phyloP scores from a whole-genome alignment of 1,284 basidiomycete genomes.

The Pseudozyma hubeiensis region DNA sequence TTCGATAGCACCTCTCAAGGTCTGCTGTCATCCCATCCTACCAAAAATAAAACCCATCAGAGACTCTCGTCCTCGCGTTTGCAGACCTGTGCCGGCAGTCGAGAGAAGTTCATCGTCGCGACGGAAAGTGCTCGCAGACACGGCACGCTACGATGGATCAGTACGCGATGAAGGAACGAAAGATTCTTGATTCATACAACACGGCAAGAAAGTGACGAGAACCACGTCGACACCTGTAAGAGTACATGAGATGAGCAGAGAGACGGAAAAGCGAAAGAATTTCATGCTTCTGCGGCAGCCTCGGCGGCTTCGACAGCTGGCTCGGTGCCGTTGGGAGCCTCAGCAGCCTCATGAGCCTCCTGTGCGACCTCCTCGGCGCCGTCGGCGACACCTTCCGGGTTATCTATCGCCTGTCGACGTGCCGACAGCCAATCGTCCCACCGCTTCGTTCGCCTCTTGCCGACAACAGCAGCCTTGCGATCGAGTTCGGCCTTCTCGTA shows the following conservation, averaged over 20 bases:
- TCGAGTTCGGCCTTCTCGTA: conserved; percentile 35
- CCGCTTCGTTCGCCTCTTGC: conserved; percentile 31
- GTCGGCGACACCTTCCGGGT: conserved; percentile 18
- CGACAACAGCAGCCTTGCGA: conserved; percentile 28
- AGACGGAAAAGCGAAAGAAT: background rate
- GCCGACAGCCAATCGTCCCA: conserved; percentile 57
- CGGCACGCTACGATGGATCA: no score
- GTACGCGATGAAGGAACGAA: background rate
- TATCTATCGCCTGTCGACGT: conserved; percentile 52
- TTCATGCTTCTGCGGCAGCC: conserved; percentile 13
- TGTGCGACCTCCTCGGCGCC: conserved; percentile 9
- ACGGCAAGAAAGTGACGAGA: background rate
- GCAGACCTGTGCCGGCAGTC: background rate
- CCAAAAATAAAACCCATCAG: conserved; percentile 24
- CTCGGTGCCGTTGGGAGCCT: conserved; percentile 16
- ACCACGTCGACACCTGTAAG: background rate
- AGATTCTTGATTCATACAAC: conserved; percentile 7
- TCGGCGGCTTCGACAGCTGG: conserved; percentile 15
- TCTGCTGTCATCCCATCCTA: conserved; percentile 9
- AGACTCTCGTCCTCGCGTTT: conserved; percentile 13
- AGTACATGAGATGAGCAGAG: conserved; percentile 10
- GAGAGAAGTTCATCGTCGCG: no score
- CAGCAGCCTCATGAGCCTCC: conserved; percentile 7
- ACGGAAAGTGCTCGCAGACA: no score
- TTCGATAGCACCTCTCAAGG: background rate